These are phyloP conservation scores for Isoetes taiwanensis DNA, from an alignment of 75 land plant species.

Conservation along the genomic window DNA sequence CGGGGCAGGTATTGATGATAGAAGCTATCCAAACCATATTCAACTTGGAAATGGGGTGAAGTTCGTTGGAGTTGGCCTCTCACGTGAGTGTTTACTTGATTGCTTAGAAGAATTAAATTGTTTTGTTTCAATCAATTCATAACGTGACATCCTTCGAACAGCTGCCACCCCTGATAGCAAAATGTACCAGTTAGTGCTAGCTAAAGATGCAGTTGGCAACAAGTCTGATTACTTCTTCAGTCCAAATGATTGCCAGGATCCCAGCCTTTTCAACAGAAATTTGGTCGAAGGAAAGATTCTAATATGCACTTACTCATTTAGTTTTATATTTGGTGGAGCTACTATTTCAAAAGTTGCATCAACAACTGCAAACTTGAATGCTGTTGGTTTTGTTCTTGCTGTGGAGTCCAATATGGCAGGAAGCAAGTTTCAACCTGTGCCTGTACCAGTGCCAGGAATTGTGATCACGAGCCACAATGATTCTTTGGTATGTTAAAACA, in stretches of 20 bases:
- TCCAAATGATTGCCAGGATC: constrained; percentile 53
- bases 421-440: constrained; percentile 46
- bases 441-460: constrained; percentile 48
- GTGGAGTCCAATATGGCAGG: constrained; percentile 52
- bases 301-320: constrained; percentile 57
- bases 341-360: constrained; percentile 19
- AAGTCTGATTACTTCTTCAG: constrained; percentile 9
- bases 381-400: constrained; percentile 45
- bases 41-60: constrained; percentile 32
- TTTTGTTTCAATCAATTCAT: not conserved
- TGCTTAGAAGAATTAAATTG: not conserved
- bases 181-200: constrained; percentile 35
- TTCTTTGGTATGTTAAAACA: constrained; percentile 30
- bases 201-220: constrained; percentile 42
- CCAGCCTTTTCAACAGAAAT: constrained; percentile 33
- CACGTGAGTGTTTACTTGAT: constrained; percentile 29
- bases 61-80: constrained; percentile 45
- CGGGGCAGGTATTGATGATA: constrained; percentile 36
- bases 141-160: constrained; percentile 8
- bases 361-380: constrained; percentile 34
- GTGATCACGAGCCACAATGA: constrained; percentile 34
- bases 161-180: constrained; percentile 22
- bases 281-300: constrained; percentile 47
- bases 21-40: constrained; percentile 36
- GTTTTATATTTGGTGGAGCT: constrained; percentile 33